A percentile compares a stretch with the other conserved stretches of the same genome.
These are phyloP conservation scores for Calonectria hawksworthii DNA, from an alignment of 2,329 filamentous ascomycete species.

Conservation along the genomic window DNA sequence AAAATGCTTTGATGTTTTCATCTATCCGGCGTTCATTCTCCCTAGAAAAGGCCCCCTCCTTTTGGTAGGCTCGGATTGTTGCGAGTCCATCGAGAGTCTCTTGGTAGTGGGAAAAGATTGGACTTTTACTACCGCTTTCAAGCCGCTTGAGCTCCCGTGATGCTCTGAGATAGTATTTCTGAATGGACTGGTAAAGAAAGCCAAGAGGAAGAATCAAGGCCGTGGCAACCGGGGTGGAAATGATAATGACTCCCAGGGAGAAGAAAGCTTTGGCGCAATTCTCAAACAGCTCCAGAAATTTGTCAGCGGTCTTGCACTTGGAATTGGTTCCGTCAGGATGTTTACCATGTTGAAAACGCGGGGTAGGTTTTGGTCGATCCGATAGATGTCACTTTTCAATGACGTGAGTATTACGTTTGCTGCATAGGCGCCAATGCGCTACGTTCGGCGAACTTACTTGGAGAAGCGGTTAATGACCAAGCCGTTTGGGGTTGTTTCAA, in stretches of 20 bases:
- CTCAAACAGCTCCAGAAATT: background rate
- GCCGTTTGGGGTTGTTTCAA: slow-evolving; percentile 14
- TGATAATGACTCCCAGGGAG: background rate
- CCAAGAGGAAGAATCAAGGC: background rate
- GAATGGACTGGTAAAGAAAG: background rate
- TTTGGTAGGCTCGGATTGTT: slow-evolving; percentile 8
- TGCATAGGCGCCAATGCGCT: too few relatives aligned
- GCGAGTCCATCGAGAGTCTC: slow-evolving; percentile 4
- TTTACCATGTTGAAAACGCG: slow-evolving; percentile 10
- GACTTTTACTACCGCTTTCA: slow-evolving; percentile 1
- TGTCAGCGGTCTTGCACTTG: background rate
- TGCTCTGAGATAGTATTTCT: slow-evolving; percentile 8
- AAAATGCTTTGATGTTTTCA: slow-evolving; percentile 9
- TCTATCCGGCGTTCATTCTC: slow-evolving; percentile 3
- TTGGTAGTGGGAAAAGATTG: slow-evolving; percentile 11
- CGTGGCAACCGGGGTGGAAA: background rate
- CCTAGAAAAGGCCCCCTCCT: background rate
- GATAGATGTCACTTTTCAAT: slow-evolving; percentile 4
- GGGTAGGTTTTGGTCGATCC: slow-evolving; percentile 13
- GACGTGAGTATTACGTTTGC: background rate
- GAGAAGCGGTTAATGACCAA: slow-evolving; percentile 8
- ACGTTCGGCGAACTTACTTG: background rate
- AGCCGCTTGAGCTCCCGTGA: slow-evolving; percentile 8
- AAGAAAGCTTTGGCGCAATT: slow-evolving; percentile 11
- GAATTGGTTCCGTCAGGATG: background rate